Conservation (phyloP, 495 filamentous ascomycete genomes). For the Xeromyces bisporus region DNA sequence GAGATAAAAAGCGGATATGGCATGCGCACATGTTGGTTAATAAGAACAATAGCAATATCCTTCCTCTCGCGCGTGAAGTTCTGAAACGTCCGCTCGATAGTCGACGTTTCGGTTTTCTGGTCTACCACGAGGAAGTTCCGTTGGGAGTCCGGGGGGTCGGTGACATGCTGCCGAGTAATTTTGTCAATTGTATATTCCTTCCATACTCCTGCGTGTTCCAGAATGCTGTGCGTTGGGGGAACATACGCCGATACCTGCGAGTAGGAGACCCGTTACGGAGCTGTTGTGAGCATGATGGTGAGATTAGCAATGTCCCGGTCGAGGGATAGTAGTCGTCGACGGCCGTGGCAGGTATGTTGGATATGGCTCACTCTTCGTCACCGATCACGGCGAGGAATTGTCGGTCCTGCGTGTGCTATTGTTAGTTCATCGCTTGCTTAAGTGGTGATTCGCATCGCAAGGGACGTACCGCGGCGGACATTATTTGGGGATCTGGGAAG, state of each 20-base stretch:
- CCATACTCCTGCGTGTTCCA: too few species aligned
- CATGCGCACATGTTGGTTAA: constrained; percentile 82
- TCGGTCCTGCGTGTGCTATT: constrained; percentile 42
- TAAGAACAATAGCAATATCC: constrained; percentile 89
- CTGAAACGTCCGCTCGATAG: constrained; percentile 85
- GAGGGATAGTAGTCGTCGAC: not conserved
- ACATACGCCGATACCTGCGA: constrained; percentile 86
- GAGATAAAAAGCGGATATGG: not conserved
- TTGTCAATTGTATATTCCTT: too few species aligned
- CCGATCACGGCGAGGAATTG: constrained; percentile 96
- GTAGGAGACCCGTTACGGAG: constrained; percentile 82
- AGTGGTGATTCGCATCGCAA: not conserved
- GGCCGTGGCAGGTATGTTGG: not conserved
- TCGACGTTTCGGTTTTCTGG: constrained; percentile 67
- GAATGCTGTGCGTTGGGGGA: too few species aligned
- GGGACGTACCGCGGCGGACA: not conserved
- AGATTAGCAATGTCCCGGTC: too few species aligned
- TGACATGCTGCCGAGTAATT: constrained; percentile 69
- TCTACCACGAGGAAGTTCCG: constrained; percentile 98
- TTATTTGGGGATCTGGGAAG: too few species aligned
- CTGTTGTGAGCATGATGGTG: too few species aligned
- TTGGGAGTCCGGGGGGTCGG: constrained; percentile 61
- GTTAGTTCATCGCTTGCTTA: not conserved
- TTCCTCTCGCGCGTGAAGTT: constrained; percentile 75
- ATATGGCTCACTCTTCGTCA: constrained; percentile 57